Conservation (phyloP, 208 protist species). For the Herpetomonas tarakana region DNA sequence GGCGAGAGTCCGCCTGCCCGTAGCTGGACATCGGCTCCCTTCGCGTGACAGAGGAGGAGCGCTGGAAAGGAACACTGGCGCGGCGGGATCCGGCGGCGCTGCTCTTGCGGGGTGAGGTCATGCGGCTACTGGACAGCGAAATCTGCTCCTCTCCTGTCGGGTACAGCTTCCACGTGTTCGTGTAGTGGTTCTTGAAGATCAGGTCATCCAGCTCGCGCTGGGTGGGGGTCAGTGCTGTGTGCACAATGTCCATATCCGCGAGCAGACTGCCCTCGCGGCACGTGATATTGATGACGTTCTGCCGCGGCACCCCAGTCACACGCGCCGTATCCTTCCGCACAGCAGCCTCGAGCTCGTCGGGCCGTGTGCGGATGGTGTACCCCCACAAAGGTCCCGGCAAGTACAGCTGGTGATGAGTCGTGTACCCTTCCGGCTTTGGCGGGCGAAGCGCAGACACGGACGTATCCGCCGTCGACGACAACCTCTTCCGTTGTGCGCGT, state of each 20-base stretch:
- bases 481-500: too few species aligned
- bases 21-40: neutral
- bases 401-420: conserved; percentile 3
- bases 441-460: too few species aligned
- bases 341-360: conserved; percentile 1
- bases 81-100: neutral
- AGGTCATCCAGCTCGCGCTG: neutral
- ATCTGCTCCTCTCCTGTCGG: neutral
- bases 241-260: conserved; percentile 9
- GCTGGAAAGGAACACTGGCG: neutral
- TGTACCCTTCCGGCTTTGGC: neutral
- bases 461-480: neutral
- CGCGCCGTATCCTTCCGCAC: conserved; percentile 9
- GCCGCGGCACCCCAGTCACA: neutral
- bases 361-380: neutral
- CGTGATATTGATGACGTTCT: conserved; percentile 2
- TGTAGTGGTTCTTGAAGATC: conserved; percentile 3
- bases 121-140: neutral
- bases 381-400: conserved; percentile 9
- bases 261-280: conserved; percentile 9
- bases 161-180: conserved; percentile 16
- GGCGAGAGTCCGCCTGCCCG: neutral
- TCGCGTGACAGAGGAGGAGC: neutral
- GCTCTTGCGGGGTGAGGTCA: neutral
- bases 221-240: neutral